These are phyloP conservation scores for Coniochaeta pulveracea DNA, from an alignment of 2,329 filamentous ascomycete genomes.

Conservation along the genomic window DNA sequence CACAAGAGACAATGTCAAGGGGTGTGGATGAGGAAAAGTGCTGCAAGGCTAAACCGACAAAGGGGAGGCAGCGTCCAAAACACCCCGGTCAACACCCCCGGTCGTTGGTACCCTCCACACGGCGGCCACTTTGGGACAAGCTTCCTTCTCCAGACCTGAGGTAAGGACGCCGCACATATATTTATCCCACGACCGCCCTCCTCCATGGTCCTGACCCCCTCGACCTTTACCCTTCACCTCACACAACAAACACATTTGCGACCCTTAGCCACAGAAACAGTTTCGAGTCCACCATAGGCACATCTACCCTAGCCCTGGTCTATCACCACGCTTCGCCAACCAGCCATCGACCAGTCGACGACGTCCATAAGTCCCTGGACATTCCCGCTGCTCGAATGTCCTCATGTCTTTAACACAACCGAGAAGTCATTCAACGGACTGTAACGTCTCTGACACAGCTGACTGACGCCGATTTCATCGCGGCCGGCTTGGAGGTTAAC, in stretches of 20 bases:
- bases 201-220: constrained; percentile 2
- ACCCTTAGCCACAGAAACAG: neutral
- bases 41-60: no score
- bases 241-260: constrained; percentile 1
- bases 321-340: neutral
- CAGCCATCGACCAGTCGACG: neutral
- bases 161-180: no score
- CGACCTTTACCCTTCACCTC: constrained; percentile 1
- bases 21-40: no score
- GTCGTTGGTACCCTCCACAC: no score
- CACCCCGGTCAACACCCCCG: no score
- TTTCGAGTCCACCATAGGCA: neutral
- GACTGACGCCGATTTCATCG: constrained; percentile 19
- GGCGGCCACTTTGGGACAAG: no score
- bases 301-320: neutral
- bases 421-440: constrained; percentile 12
- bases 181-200: constrained; percentile 2
- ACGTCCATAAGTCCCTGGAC: constrained; percentile 1
- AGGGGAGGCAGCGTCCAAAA: no score
- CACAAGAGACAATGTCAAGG: no score
- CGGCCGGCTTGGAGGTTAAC: constrained; percentile 5
- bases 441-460: constrained; percentile 21
- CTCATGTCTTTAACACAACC: constrained; percentile 20
- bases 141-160: no score
- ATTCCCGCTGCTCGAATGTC: constrained; percentile 9